These are phyloP conservation scores for Cryptosporidium tyzzeri DNA, from an alignment of 169 alveolate species.

Conservation along the genomic window DNA sequence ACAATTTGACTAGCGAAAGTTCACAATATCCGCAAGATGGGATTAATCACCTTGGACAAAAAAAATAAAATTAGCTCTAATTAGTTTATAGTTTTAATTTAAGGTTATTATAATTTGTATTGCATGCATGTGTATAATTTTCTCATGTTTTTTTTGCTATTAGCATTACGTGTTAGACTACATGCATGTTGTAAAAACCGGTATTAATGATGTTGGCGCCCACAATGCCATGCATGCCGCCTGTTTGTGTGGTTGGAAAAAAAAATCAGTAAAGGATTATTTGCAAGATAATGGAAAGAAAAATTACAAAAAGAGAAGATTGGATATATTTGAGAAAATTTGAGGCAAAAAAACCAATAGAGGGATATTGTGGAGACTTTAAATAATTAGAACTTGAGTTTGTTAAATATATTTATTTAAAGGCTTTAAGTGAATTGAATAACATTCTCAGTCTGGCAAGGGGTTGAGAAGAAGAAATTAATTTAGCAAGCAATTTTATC, in stretches of 20 bases:
- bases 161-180: background rate
- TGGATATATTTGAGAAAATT: background rate
- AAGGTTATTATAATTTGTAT: background rate
- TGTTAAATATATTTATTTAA: no score
- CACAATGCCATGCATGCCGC: constrained; percentile 30
- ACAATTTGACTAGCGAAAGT: background rate
- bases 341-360: background rate
- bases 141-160: background rate
- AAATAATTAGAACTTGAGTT: background rate
- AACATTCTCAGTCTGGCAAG: background rate
- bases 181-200: constrained; percentile 8
- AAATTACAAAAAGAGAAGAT: background rate
- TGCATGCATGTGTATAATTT: background rate
- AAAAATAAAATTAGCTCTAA: background rate
- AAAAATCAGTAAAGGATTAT: constrained; percentile 46
- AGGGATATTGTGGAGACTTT: background rate
- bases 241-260: constrained; percentile 54
- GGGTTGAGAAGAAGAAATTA: background rate
- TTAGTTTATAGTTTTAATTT: constrained; percentile 28
- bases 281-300: constrained; percentile 5
- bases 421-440: background rate
- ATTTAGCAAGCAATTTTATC: background rate
- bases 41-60: background rate
- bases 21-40: constrained; percentile 1
- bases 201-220: background rate